Percentiles rank a stretch among this genome's conserved stretches.
phyloP scores from a whole-genome alignment of 176 grass and related monocot species.

The Ampelocalamus luodianensis region DNA sequence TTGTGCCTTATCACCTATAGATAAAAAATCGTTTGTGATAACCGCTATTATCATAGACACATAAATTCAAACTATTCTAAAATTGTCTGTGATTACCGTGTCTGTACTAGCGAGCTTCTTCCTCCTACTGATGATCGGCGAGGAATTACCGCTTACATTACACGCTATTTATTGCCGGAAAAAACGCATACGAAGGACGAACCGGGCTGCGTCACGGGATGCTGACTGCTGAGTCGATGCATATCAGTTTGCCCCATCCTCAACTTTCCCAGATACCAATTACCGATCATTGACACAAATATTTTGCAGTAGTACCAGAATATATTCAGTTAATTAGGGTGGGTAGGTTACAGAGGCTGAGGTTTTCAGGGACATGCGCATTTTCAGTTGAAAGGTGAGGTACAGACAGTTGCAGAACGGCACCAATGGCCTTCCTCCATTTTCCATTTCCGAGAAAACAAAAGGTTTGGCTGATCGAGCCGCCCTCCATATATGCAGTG shows the following conservation, averaged over 20 bases:
- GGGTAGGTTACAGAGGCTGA: neutral
- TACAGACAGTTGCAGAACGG: neutral
- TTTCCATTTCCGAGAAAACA: no score
- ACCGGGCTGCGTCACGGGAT: neutral
- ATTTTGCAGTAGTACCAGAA: neutral
- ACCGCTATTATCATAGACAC: no score
- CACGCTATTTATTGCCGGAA: slow-evolving; percentile 38
- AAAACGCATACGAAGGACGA: neutral
- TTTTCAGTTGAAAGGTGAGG: slow-evolving; percentile 11
- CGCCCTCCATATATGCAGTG: neutral
- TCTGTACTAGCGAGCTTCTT: no score
- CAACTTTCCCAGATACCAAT: slow-evolving; percentile 21
- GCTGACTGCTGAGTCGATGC: neutral
- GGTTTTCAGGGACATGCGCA: neutral
- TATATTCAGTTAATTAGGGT: slow-evolving; percentile 39
- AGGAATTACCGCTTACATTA: neutral
- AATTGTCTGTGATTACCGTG: no score
- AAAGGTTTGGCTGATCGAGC: no score
- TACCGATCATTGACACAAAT: neutral
- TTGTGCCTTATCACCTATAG: no score
- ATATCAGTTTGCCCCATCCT: slow-evolving; percentile 14
- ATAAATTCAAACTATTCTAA: no score
- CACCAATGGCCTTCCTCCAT: no score
- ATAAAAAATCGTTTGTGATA: no score
- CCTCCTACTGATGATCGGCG: neutral